Conservation (phyloP, 148 eudicot genomes). For the Tetragonia tetragonoides region DNA sequence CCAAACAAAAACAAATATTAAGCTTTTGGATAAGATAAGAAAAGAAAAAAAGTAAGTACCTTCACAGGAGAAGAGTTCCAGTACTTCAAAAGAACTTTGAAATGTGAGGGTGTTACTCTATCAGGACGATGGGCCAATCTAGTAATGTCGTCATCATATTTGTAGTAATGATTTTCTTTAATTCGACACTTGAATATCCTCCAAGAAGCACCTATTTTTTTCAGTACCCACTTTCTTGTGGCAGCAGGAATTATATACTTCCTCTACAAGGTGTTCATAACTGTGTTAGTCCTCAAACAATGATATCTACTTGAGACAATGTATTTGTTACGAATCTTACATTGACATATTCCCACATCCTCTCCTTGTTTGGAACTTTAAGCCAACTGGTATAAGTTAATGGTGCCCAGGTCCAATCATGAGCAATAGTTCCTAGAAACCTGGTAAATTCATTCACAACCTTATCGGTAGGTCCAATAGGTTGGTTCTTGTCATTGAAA, state of each 20-base stretch:
- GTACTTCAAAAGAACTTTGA: too few relatives aligned
- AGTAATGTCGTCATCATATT: too few relatives aligned
- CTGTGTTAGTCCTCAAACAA: background rate
- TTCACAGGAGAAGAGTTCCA: too few relatives aligned
- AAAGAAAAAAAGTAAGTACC: too few relatives aligned
- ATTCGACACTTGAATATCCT: background rate
- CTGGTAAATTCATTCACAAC: background rate
- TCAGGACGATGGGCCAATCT: too few relatives aligned
- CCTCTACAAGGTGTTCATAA: background rate
- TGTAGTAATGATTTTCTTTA: background rate
- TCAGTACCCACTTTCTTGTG: background rate
- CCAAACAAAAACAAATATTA: too few relatives aligned
- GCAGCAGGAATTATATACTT: background rate
- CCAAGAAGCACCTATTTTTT: background rate
- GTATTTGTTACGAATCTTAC: background rate
- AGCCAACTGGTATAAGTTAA: background rate
- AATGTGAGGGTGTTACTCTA: too few relatives aligned
- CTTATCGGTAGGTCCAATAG: background rate
- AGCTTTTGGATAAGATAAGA: too few relatives aligned
- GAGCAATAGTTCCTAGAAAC: background rate
- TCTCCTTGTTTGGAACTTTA: background rate
- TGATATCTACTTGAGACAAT: background rate
- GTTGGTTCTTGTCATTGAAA: background rate
- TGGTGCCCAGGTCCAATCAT: background rate
- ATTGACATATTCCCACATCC: background rate